phyloP scores from a whole-genome alignment of 1,284 basidiomycete genomes.

The Hortiboletus rubellus region DNA sequence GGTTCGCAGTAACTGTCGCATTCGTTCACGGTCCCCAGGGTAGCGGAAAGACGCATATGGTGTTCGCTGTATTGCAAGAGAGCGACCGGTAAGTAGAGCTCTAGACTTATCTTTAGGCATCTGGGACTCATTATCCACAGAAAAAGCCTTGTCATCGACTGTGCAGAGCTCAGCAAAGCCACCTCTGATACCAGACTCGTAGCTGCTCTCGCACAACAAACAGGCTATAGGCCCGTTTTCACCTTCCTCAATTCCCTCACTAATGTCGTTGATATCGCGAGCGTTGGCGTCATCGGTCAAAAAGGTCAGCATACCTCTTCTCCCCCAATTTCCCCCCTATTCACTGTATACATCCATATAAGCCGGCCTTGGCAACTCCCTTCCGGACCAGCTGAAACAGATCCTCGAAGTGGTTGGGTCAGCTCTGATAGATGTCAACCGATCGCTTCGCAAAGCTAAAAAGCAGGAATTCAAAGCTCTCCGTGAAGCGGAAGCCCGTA shows the following conservation, averaged over 20 bases:
- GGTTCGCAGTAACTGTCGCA: conserved; percentile 57
- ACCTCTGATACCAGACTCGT: conserved; percentile 75
- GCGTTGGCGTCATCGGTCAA: conserved; percentile 91
- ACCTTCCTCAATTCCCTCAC: conserved; percentile 86
- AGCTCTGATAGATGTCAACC: conserved; percentile 68
- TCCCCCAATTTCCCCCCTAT: not conserved
- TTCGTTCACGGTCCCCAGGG: conserved; percentile 92
- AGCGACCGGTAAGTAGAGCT: conserved; percentile 51
- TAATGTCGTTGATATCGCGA: conserved; percentile 89
- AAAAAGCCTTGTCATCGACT: conserved; percentile 78
- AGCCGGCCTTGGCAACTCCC: conserved; percentile 85
- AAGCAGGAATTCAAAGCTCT: conserved; percentile 41
- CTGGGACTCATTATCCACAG: conserved; percentile 39
- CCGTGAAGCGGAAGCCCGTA: conserved; percentile 33
- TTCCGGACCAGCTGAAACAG: conserved; percentile 84
- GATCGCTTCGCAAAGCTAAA: conserved; percentile 48
- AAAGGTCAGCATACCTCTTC: conserved; percentile 56
- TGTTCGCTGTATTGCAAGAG: conserved; percentile 62
- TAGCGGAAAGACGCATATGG: conserved; percentile 81
- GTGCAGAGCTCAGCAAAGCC: conserved; percentile 71
- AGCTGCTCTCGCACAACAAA: conserved; percentile 71
- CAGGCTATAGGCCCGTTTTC: conserved; percentile 91
- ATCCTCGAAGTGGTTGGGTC: conserved; percentile 80
- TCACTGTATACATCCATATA: conserved; percentile 2
- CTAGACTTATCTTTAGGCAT: not conserved